Conservation (phyloP, 75 land plant species). For the Sequoiadendron giganteum region DNA sequence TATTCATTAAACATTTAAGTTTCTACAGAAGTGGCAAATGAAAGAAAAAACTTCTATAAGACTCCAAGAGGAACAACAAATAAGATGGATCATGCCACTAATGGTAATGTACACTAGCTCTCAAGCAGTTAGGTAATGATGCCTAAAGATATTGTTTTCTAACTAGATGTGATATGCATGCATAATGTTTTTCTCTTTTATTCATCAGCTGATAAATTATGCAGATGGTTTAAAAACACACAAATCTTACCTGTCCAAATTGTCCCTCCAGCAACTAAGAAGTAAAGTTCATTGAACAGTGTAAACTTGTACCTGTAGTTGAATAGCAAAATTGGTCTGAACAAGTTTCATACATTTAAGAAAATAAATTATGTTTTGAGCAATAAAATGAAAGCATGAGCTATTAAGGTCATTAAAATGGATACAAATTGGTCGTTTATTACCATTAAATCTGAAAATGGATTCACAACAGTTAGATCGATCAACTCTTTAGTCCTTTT, state of each 20-base stretch:
- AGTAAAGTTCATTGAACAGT: conserved; percentile 94
- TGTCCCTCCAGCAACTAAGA: conserved; percentile 97
- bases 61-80: not conserved
- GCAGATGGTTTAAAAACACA: not conserved
- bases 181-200: not conserved
- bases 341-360: not conserved
- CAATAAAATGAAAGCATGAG: not conserved
- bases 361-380: not conserved
- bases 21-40: too few species aligned
- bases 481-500: not conserved
- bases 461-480: not conserved
- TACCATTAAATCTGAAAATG: not conserved
- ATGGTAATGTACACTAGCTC: not conserved
- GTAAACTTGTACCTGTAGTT: conserved; percentile 92
- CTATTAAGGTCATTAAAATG: not conserved
- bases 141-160: not conserved
- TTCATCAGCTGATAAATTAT: not conserved
- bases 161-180: not conserved
- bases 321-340: conserved; percentile 6
- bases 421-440: not conserved
- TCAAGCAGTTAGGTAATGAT: not conserved
- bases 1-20: too few species aligned
- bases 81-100: not conserved
- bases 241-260: conserved; percentile 85
- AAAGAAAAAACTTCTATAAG: not conserved